Evolutionary conservation across 1,139 yeast genomes (phyloP), one percentile per base, ranked within the genome.

Genomic region (Yamadazyma siamensis): DNA sequence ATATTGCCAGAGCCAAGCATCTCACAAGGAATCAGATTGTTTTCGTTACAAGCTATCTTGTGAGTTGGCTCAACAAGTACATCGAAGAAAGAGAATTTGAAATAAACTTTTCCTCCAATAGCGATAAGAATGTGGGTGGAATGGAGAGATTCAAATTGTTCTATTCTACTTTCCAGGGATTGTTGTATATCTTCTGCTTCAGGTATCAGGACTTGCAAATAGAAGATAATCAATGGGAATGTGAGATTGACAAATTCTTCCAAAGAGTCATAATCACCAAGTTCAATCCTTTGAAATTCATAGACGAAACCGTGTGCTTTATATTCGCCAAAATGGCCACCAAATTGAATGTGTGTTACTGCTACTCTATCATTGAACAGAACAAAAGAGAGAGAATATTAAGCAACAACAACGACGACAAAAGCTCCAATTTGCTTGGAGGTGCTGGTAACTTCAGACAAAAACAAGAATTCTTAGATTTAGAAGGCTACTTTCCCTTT

Each of bases 311-410:
- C 11, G 96, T 94, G 32, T 96, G 89, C 38, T 73, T 80, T 39
- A 91, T 89, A 66, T 91, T 91, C 65, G 97, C 98, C 10, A 83
- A 87, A 45, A 77, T 91, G 30, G 88, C 97, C 2, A 94, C 94
- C 43, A 81, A 80, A 48, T 84, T 88, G 43, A 87, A 87, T 49
- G 85, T 87, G 14, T 94, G 95, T 33, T 91, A 89, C 57, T 89
- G 97, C 56, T 89, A 85, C 57, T 83, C 95, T 17, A 86, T 89
- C 28, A 84, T 91, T 42, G 97, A 91, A 50, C 88, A 85, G 50
- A 91, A 89, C 58, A 83, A 87, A 49, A 70, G 88, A 27, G 88
- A 82, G 40, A 55, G 71, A 42, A 65, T 68, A 62, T 40, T 64
- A 16, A 71, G 59, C 38, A 55, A 61, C 15, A 61, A 53, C 33